These are phyloP conservation scores for Clarireedia hainanense DNA, from an alignment of 2,329 filamentous ascomycete genomes.

Conservation along the genomic window DNA sequence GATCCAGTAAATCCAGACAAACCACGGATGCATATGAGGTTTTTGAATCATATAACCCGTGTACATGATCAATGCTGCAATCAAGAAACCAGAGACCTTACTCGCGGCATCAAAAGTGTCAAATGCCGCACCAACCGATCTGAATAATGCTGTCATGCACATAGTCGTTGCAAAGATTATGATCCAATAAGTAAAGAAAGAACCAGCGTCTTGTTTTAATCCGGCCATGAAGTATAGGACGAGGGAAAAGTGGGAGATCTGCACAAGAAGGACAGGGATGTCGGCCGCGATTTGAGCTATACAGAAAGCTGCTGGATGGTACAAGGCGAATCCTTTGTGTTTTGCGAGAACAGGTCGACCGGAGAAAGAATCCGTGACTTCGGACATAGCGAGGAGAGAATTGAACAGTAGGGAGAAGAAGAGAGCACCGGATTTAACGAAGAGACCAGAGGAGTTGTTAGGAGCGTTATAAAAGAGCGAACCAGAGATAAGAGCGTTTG, in stretches of 20 bases:
- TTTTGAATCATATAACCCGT: constrained; percentile 57
- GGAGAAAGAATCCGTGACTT: constrained; percentile 55
- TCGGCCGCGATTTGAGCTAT: constrained; percentile 47
- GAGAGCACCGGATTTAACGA: constrained; percentile 54
- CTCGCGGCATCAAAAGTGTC: constrained; percentile 51
- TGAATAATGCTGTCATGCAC: constrained; percentile 32
- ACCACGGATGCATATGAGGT: constrained; percentile 55
- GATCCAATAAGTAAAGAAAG: constrained; percentile 57
- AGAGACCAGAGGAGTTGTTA: constrained; percentile 49
- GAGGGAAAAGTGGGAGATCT: constrained; percentile 49
- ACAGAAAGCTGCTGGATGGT: constrained; percentile 51
- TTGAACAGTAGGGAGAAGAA: constrained; percentile 60
- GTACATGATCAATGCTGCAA: constrained; percentile 51
- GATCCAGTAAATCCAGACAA: constrained; percentile 57
- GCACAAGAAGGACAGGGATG: constrained; percentile 48
- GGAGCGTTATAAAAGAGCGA: constrained; percentile 62
- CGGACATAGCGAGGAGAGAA: constrained; percentile 53
- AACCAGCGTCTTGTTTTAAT: constrained; percentile 39
- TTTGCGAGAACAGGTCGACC: constrained; percentile 52
- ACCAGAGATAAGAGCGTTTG: constrained; percentile 54
- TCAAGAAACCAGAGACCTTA: constrained; percentile 42
- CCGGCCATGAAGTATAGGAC: constrained; percentile 59
- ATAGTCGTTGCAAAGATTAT: constrained; percentile 39
- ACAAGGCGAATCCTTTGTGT: constrained; percentile 49
- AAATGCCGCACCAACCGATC: constrained; percentile 55